Base-by-base conservation (phyloP, 305 asterid genomes). In the Solanum hybrid region DNA sequence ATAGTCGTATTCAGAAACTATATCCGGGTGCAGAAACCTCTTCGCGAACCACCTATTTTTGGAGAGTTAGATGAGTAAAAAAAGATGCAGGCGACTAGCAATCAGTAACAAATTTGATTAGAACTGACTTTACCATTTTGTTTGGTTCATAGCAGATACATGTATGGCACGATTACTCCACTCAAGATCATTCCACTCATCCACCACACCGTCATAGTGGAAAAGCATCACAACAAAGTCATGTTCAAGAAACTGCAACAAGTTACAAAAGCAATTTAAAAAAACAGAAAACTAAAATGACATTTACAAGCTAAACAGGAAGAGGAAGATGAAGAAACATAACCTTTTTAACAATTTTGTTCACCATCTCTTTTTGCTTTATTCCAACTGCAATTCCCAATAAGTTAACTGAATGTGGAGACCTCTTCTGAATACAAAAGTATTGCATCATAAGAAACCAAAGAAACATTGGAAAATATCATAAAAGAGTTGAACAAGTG, bases 1-100 rank as follows among this genome's bases (percentile, higher is more conserved):
- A 90, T 96, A 96, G 11, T 95, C 98, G 24, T 97, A 97, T 34
- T 95, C 98, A 31, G 96, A 93, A 91, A 97, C 98, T 73, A 97
- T 96, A 90, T 95, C 98, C 5, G 99, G 99, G 93, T 97, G 99
- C 18, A 97, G 94, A 90, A 97, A 97, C 22, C 99, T 98, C 88
- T 97, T 97, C 29, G 99, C 99, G 71, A 95, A 97, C 99, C 99
- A 97, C 99, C 99, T 97, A 88, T 39, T 29, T 51, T 26, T 22
- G 74, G 86, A 51, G 16, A 28, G 24, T 26, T 20, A 82, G 64
- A 67, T 73, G 36, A 71, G 10, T 28, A 34, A 33, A 57, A 34
- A 73, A 81, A 33, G 11, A 61, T 18, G 20, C 57, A 77, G 42
- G 82, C 34, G 83, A 87, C 74, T 26, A 87, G 39, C 37, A 34